Percentiles rank a stretch among this genome's conserved stretches.
Evolutionary conservation across 306 rosid species (phyloP).

Genomic region (cucumber (Cucumis sativus)): DNA sequence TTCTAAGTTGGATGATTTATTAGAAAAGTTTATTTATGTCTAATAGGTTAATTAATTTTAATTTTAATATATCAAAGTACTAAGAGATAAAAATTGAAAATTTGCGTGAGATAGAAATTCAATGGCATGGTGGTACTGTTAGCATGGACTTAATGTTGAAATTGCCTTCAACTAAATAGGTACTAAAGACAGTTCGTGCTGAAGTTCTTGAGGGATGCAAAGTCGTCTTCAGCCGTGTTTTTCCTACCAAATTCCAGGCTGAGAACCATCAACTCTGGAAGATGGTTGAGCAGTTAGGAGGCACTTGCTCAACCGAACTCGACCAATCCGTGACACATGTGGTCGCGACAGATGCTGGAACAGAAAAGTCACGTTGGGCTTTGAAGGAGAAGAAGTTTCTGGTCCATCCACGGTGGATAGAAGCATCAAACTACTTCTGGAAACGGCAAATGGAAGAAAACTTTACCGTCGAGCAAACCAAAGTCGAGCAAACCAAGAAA

Average conservation of each 20-base stretch:
- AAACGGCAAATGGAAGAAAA: conserved; percentile 58
- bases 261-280: conserved; percentile 43
- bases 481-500: conserved; percentile 5
- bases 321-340: conserved; percentile 66
- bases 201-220: conserved; percentile 50
- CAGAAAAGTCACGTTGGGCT: conserved; percentile 80
- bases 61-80: not conserved
- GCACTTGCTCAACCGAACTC: conserved; percentile 44
- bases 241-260: conserved; percentile 28
- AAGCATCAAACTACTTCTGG: conserved; percentile 79
- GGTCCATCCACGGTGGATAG: conserved; percentile 81
- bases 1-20: not conserved
- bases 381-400: conserved; percentile 49
- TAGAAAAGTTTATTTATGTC: not conserved
- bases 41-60: not conserved
- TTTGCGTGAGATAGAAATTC: not conserved
- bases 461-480: conserved; percentile 12
- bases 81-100: not conserved
- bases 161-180: conserved; percentile 23
- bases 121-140: not conserved
- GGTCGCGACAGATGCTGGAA: conserved; percentile 59
- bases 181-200: conserved; percentile 31
- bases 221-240: conserved; percentile 55
- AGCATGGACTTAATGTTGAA: not conserved
- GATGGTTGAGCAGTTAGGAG: conserved; percentile 84